phyloP scores from a whole-genome alignment of 2,329 filamentous ascomycete species.

The Phialocephala sp. region DNA sequence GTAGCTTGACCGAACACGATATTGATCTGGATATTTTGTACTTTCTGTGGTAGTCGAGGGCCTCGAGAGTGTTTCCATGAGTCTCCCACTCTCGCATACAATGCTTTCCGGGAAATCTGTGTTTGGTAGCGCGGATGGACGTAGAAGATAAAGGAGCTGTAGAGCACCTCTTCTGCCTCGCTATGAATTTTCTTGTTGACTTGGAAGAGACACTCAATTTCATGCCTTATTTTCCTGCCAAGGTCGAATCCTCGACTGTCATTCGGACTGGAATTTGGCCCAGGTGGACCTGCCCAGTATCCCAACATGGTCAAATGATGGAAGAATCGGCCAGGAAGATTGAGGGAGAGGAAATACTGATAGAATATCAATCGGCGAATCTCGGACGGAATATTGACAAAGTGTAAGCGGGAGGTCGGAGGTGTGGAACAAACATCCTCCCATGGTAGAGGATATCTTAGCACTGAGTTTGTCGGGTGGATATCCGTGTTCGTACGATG shows the following conservation, averaged over 20 bases:
- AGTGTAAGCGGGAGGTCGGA: background rate
- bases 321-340: background rate
- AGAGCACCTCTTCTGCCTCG: constrained; percentile 4
- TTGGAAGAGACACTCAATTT: background rate
- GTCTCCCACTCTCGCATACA: background rate
- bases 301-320: constrained; percentile 1
- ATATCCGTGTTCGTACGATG: constrained; percentile 5
- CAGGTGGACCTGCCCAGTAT: background rate
- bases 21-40: constrained; percentile 5
- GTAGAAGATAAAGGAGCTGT: background rate
- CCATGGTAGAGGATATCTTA: background rate
- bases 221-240: background rate
- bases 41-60: background rate
- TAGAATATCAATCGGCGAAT: constrained; percentile 1
- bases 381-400: background rate
- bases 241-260: constrained; percentile 3
- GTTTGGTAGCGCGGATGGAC: background rate
- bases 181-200: background rate
- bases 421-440: background rate
- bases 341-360: background rate
- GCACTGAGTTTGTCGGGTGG: background rate
- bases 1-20: background rate
- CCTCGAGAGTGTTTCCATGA: background rate
- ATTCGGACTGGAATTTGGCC: background rate
- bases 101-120: background rate